Base-by-base conservation (phyloP, 805 yeast species). In the Ogataea nonfermentans region DNA sequence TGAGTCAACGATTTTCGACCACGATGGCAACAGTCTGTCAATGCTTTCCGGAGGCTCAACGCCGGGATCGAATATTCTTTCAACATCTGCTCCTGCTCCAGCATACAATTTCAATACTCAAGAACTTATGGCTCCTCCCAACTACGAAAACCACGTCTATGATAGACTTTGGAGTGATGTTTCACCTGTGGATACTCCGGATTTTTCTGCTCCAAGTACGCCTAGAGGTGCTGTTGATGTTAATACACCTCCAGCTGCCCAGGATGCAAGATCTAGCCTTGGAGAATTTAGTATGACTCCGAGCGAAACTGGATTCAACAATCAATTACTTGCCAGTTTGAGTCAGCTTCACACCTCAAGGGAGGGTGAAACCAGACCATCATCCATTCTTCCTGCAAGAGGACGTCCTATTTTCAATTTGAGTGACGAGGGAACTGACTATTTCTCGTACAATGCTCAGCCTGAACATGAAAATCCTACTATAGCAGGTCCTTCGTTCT, bases 121-220 rank as follows among this genome's bases (percentile, higher is more conserved):
- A 40, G 73, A 65, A 32, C 55, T 77, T 32, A 71, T 78, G 66
- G 93, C 96, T 1, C 96, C 96, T 2, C 95, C 97, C 19, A 73
- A 82, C 41, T 89, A 89, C 59, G 89, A 79, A 43, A 78, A 74
- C 39, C 95, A 86, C 59, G 76, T 87, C 25, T 85, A 83, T 60
- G 97, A 89, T 62, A 68, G 84, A 40, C 62, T 89, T 15, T 88
- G 85, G 85, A 73, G 76, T 24, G 90, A 81, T 41, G 68, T 79
- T 4, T 66, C 78, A 4, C 79, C 78, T 4, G 46, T 61, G 6
- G 77, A 71, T 15, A 70, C 73, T 6, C 78, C 79, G 4, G 44
- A 56, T 10, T 48, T 49, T 15, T 72, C 78, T 0, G 77, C 77
- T 3, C 41, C 47, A 3, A 37, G 44, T 3, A 39, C 52, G 3